phyloP scores from a whole-genome alignment of 176 grass and related monocot species.

The Paspalum notatum region DNA sequence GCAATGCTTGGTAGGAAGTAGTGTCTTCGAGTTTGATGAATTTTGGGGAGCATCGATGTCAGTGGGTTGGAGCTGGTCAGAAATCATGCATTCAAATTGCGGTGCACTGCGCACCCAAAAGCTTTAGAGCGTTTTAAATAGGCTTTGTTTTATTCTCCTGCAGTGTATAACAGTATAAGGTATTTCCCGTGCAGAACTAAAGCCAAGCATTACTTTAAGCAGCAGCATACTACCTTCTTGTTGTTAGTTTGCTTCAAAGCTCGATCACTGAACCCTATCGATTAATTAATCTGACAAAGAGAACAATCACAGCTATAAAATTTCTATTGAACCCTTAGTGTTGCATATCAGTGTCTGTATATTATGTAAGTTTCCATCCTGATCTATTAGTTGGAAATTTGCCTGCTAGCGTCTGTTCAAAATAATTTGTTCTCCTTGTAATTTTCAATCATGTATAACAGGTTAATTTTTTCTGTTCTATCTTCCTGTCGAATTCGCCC shows the following conservation, averaged over 20 bases:
- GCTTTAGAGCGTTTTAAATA: neutral
- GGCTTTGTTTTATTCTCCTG: neutral
- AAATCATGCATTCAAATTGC: neutral
- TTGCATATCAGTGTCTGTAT: neutral
- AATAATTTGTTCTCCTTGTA: neutral
- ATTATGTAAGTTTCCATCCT: neutral
- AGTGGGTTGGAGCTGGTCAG: neutral
- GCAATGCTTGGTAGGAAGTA: neutral
- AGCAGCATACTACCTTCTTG: neutral
- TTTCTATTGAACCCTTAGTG: neutral
- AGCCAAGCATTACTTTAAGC: neutral
- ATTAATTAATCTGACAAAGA: neutral
- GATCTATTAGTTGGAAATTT: neutral
- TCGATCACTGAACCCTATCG: neutral
- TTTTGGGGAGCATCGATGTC: neutral
- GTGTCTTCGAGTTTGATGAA: neutral
- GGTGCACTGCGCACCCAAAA: neutral
- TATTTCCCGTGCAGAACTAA: neutral
- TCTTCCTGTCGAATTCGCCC: slow-evolving; percentile 23
- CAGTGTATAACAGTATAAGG: neutral
- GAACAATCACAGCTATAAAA: neutral
- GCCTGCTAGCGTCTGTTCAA: neutral
- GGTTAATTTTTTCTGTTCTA: slow-evolving; percentile 1
- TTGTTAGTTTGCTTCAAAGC: neutral
- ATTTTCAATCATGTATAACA: slow-evolving; percentile 14